phyloP scores from a whole-genome alignment of 179 eudicot genomes.

The Camellia oleifera region DNA sequence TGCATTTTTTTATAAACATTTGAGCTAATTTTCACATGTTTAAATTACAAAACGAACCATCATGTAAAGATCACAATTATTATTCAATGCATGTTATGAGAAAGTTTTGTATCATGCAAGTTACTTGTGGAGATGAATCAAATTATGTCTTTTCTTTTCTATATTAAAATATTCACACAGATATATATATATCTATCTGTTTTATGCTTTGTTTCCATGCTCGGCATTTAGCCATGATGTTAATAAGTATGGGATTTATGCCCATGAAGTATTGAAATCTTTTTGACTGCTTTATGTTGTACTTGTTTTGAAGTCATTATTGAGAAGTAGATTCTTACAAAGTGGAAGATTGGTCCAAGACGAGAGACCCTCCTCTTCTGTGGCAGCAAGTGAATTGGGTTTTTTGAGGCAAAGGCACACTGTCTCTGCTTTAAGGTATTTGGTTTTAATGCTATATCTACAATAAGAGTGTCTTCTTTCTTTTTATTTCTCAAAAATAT shows the following conservation, averaged over 20 bases:
- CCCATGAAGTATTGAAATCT: not conserved
- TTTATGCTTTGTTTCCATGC: not conserved
- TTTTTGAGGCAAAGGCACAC: conserved; percentile 69
- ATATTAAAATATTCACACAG: too few relatives aligned
- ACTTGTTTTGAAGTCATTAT: conserved; percentile 51
- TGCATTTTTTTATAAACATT: not conserved
- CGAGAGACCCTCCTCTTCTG: conserved; percentile 42
- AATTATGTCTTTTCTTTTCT: too few relatives aligned
- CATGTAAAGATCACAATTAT: too few relatives aligned
- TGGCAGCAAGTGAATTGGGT: conserved; percentile 75
- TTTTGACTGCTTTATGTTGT: conserved; percentile 1
- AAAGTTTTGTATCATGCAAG: too few relatives aligned
- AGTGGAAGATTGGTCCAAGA: conserved; percentile 42
- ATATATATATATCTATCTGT: not conserved
- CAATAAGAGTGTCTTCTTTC: not conserved
- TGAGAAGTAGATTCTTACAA: conserved; percentile 64
- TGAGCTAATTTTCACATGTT: not conserved
- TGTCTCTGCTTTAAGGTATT: conserved; percentile 77
- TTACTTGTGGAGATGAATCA: too few relatives aligned
- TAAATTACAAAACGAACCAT: not conserved
- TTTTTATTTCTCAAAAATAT: not conserved
- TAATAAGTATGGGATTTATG: not conserved
- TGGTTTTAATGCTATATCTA: not conserved
- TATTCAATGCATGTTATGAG: too few relatives aligned
- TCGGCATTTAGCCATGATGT: not conserved